A percentile compares a stretch with the other conserved stretches of the same genome.
phyloP scores from a whole-genome alignment of 441 rosid species.

The Corymbia citriodora region DNA sequence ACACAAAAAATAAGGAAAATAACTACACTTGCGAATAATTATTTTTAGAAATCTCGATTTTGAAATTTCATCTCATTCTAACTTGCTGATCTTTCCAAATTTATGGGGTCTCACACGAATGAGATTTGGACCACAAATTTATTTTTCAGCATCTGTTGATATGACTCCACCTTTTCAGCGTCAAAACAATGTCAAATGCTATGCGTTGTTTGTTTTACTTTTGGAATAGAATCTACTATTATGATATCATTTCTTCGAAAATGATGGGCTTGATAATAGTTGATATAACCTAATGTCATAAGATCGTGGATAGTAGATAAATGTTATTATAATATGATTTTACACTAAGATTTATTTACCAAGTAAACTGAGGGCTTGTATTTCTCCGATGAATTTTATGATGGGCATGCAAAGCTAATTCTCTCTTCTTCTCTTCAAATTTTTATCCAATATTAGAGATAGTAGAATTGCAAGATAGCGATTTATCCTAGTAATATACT shows the following conservation, averaged over 20 bases:
- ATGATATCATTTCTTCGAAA: neutral
- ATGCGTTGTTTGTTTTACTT: neutral
- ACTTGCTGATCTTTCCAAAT: neutral
- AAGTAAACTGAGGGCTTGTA: neutral
- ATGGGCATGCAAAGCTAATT: no score
- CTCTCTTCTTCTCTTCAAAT: no score
- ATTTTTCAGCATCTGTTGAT: neutral
- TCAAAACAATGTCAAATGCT: neutral
- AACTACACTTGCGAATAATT: neutral
- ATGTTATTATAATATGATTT: neutral
- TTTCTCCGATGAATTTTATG: neutral
- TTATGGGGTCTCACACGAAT: neutral
- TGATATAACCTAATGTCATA: neutral
- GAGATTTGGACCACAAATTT: neutral
- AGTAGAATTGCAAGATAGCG: no score
- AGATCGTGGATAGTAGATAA: neutral
- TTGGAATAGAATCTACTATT: neutral
- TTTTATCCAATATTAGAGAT: no score
- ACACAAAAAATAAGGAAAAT: neutral
- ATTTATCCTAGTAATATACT: no score
- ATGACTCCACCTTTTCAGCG: neutral
- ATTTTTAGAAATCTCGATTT: neutral
- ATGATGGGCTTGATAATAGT: neutral
- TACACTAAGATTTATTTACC: neutral
- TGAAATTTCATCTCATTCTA: neutral